phyloP scores from a whole-genome alignment of 1,139 yeast genomes.

The Saccharomyces hybrid region DNA sequence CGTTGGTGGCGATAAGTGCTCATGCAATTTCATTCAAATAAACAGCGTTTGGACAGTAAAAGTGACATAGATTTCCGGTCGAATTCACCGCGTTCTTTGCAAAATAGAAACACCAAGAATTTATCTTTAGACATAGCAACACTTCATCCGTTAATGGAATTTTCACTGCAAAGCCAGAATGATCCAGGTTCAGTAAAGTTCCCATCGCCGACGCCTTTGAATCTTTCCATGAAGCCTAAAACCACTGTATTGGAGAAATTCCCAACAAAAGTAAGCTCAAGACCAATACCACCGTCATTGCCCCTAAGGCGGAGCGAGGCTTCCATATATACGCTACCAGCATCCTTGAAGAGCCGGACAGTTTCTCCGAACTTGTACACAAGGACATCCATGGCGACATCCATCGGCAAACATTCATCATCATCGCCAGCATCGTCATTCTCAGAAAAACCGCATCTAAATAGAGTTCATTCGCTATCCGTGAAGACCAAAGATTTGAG shows the following conservation, averaged over 20 bases:
- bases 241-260: background rate
- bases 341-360: constrained; percentile 3
- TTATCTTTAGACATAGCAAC: constrained; percentile 17
- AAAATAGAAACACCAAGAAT: constrained; percentile 28
- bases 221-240: background rate
- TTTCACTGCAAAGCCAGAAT: constrained; percentile 2
- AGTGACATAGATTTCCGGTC: background rate
- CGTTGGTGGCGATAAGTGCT: background rate
- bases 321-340: constrained; percentile 18
- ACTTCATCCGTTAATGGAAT: background rate
- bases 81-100: constrained; percentile 18
- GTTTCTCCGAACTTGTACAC: constrained; percentile 4
- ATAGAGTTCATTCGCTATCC: constrained; percentile 17
- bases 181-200: background rate
- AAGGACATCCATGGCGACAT: background rate
- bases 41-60: constrained; percentile 1
- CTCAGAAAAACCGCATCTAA: constrained; percentile 1
- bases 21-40: background rate
- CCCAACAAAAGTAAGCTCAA: background rate
- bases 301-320: constrained; percentile 15
- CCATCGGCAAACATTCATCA: background rate
- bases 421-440: constrained; percentile 1
- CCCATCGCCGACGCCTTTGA: constrained; percentile 1
- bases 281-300: constrained; percentile 2
- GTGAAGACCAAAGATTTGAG: constrained; percentile 14